These are phyloP conservation scores for Aschersonia sp. DNA, from an alignment of 2,329 filamentous ascomycete genomes.

Conservation along the genomic window DNA sequence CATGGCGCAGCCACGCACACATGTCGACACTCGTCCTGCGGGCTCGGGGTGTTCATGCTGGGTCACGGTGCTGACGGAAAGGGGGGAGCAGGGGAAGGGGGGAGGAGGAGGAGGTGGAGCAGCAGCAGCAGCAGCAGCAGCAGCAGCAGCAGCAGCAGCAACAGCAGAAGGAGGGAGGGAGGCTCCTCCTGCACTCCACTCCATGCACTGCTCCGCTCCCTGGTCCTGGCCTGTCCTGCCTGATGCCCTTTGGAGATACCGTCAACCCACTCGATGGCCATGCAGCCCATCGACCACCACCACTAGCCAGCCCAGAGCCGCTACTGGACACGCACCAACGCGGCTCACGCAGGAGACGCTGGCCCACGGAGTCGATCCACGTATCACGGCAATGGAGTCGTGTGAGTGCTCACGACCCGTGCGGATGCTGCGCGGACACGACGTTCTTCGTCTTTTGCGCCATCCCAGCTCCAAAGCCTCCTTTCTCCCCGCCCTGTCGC, in stretches of 20 bases:
- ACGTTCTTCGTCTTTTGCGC: neutral
- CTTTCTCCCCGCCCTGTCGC: neutral
- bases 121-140: too few relatives aligned
- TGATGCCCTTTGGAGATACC: slow-evolving; percentile 1
- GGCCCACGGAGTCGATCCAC: slow-evolving; percentile 3
- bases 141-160: too few relatives aligned
- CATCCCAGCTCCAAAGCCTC: neutral
- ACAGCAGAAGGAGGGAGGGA: too few relatives aligned
- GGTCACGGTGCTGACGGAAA: too few relatives aligned
- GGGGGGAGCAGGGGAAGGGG: too few relatives aligned
- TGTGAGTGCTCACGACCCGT: slow-evolving; percentile 1
- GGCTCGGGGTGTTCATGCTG: too few relatives aligned
- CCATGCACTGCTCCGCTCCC: neutral
- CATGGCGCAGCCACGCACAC: too few relatives aligned
- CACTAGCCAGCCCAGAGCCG: slow-evolving; percentile 4
- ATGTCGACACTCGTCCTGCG: too few relatives aligned
- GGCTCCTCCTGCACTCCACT: slow-evolving; percentile 3
- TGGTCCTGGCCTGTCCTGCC: neutral
- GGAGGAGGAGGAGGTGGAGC: too few relatives aligned
- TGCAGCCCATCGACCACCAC: slow-evolving; percentile 5
- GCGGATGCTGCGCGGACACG: neutral
- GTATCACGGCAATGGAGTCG: slow-evolving; percentile 1
- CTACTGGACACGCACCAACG: slow-evolving; percentile 2
- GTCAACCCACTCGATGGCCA: slow-evolving; percentile 7
- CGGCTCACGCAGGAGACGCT: slow-evolving; percentile 2